Conservation (phyloP, 2,329 filamentous ascomycete genomes). For the Bipolaris oryzae region DNA sequence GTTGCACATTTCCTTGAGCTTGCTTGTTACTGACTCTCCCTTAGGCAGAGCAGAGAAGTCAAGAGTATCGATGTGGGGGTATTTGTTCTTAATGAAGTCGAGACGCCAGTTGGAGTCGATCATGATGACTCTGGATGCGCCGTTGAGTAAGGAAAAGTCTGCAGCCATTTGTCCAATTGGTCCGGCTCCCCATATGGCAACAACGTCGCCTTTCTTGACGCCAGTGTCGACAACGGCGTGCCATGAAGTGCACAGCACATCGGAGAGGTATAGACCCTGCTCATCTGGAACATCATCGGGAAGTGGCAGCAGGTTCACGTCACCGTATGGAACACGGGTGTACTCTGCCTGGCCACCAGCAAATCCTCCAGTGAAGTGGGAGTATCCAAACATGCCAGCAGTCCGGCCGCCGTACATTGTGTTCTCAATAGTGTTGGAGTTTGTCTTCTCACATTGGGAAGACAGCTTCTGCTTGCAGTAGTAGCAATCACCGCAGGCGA, state of each 20-base stretch:
- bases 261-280: constrained; percentile 79
- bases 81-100: constrained; percentile 68
- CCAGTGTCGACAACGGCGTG: constrained; percentile 83
- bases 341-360: constrained; percentile 89
- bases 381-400: constrained; percentile 66
- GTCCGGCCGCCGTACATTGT: constrained; percentile 81
- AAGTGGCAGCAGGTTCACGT: constrained; percentile 80
- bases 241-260: constrained; percentile 80
- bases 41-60: constrained; percentile 70
- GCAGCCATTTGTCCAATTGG: constrained; percentile 83
- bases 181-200: constrained; percentile 86
- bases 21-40: constrained; percentile 70
- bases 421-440: constrained; percentile 71
- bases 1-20: constrained; percentile 74
- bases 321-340: constrained; percentile 78
- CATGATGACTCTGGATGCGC: constrained; percentile 76
- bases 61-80: constrained; percentile 69
- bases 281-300: constrained; percentile 83
- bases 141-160: constrained; percentile 70
- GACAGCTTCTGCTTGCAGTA: constrained; percentile 80
- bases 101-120: constrained; percentile 77
- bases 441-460: constrained; percentile 81
- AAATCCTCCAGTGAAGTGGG: constrained; percentile 81
- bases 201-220: constrained; percentile 75
- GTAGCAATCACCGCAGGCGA: constrained; percentile 72